Evolutionary conservation across 2,329 filamentous ascomycete genomes (phyloP).

Genomic region (Cercospora zeina): DNA sequence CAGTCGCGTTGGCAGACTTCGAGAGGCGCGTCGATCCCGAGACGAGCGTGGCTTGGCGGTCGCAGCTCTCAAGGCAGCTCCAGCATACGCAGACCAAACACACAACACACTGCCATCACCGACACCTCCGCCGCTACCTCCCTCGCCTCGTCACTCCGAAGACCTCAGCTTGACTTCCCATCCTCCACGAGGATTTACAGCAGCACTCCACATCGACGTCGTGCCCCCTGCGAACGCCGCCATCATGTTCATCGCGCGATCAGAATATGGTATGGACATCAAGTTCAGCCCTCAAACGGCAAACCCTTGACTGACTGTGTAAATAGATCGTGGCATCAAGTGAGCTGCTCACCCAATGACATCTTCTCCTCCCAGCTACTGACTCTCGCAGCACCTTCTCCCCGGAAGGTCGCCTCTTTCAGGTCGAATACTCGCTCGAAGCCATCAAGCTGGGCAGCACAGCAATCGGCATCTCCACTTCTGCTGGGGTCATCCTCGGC

Average conservation of each 20-base stretch:
- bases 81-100: constrained; percentile 8
- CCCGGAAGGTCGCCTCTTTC: constrained; percentile 98
- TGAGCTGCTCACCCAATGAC: constrained; percentile 46
- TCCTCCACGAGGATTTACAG: neutral
- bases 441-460: constrained; percentile 99
- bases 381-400: constrained; percentile 80
- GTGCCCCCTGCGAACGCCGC: constrained; percentile 36
- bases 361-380: constrained; percentile 25
- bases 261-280: constrained; percentile 86
- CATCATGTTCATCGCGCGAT: constrained; percentile 99
- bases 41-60: constrained; percentile 10
- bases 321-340: constrained; percentile 96
- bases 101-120: constrained; percentile 3
- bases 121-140: neutral
- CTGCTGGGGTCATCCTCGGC: constrained; percentile 90
- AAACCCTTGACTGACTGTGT: constrained; percentile 28
- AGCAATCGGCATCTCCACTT: constrained; percentile 93
- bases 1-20: constrained; percentile 13
- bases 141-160: neutral
- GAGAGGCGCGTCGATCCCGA: constrained; percentile 9
- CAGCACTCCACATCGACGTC: neutral
- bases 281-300: constrained; percentile 25
- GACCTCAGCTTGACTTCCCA: neutral
- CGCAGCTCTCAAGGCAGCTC: constrained; percentile 14
- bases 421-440: constrained; percentile 99